These are phyloP conservation scores for Pachysolen tannophilus DNA, from an alignment of 805 yeast genomes.

Conservation along the genomic window DNA sequence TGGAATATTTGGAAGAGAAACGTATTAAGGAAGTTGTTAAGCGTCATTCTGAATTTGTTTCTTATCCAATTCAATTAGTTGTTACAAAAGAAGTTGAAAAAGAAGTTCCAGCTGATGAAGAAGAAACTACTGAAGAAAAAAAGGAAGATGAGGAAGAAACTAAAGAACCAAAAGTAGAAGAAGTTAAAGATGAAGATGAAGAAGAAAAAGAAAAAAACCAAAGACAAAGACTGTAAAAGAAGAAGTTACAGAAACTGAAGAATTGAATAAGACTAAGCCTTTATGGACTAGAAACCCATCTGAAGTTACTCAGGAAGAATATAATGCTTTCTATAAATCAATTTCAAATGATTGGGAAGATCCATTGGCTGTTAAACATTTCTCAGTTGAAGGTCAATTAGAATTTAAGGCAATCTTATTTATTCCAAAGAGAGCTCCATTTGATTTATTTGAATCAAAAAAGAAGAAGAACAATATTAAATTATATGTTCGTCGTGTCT, in stretches of 20 bases:
- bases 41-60: conserved; percentile 98
- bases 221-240: conserved; percentile 90
- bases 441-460: conserved; percentile 95
- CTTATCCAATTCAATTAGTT: conserved; percentile 97
- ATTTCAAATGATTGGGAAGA: conserved; percentile 99
- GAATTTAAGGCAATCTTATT: conserved; percentile 98
- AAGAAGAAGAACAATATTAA: conserved; percentile 99
- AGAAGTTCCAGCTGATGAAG: conserved; percentile 85
- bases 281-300: conserved; percentile 99
- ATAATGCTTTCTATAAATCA: conserved; percentile 98
- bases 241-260: conserved; percentile 92
- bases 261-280: conserved; percentile 97
- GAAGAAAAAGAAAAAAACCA: conserved; percentile 60
- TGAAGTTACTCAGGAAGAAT: conserved; percentile 96
- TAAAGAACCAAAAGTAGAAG: conserved; percentile 71
- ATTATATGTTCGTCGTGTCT: conserved; percentile 98
- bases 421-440: conserved; percentile 99
- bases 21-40: conserved; percentile 98
- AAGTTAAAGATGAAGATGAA: conserved; percentile 64
- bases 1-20: conserved; percentile 98
- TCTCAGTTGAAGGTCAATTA: conserved; percentile 99
- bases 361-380: conserved; percentile 98
- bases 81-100: conserved; percentile 98
- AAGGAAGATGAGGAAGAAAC: conserved; percentile 41
- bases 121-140: conserved; percentile 37